Evolutionary conservation across 441 rosid species (phyloP), one percentile per base, ranked within the genome.

Genomic region (Mallotus repandus): DNA sequence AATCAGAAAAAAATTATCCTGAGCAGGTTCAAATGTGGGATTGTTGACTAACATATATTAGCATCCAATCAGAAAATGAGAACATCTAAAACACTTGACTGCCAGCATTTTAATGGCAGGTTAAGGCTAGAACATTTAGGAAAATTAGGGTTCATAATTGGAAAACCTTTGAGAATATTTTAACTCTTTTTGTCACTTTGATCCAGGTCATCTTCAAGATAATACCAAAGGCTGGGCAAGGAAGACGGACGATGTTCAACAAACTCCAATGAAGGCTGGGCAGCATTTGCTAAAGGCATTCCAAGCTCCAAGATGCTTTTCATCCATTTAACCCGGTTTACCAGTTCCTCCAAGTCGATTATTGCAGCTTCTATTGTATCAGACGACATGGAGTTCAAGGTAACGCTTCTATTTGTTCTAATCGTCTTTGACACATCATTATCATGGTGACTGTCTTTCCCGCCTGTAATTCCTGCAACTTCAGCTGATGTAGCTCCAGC

Each of bases 291-390:
- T n/a, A 64, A 67, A 63, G 76, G 74, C 52, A 57, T 41, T 18
- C 84, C 81, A 38, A 70, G 43, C 68, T 81, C 63, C 59, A 93
- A 65, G 59, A 84, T 81, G 50, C 63, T 73, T 78, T 84, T 86
- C 9, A 87, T 79, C 95, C 91, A 88, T 74, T 81, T 87, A 16
- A 91, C 84, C 52, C 86, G 84, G 78, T 78, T 85, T n/a, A 84
- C 77, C 38, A 86, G 82, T 74, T 87, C 92, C 84, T 91, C 97
- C 73, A 87, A 72, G 79, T 91, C 93, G 82, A 84, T 45, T 59
- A 91, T 72, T 13, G 92, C 86, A 74, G 88, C 88, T 75, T 89
- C 97, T 6, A 78, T 70, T 22, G 85, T 71, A 70, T 86, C 83
- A 63, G 90, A 80, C 63, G 68, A 63, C 68, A 75, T 80, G 9